Evolutionary conservation across 352 stramenopile genomes (phyloP).

Genomic region (Phytophthora sp.): DNA sequence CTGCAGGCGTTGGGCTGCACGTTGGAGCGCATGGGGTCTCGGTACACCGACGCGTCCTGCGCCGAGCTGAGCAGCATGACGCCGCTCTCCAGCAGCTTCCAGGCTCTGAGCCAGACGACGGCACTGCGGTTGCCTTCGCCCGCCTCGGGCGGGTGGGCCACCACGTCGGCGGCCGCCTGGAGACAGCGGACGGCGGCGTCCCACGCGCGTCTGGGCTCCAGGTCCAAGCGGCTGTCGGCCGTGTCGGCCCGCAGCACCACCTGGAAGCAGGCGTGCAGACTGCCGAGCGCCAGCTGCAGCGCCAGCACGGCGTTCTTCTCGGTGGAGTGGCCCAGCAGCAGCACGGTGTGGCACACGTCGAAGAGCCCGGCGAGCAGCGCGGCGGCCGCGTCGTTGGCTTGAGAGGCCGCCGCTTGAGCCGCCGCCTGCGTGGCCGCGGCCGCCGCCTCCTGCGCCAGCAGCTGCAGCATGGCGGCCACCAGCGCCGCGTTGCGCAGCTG

Average conservation of each 20-base stretch:
- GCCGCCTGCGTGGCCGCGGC: no score
- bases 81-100: conserved; percentile 63
- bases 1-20: conserved; percentile 72
- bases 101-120: conserved; percentile 59
- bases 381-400: conserved; percentile 21
- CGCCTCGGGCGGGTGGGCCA: conserved; percentile 37
- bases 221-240: conserved; percentile 7
- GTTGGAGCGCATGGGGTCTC: conserved; percentile 77
- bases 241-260: conserved; percentile 27
- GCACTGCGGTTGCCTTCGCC: conserved; percentile 57
- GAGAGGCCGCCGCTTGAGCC: background rate
- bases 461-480: conserved; percentile 55
- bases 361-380: conserved; percentile 51
- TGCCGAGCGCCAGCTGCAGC: conserved; percentile 51
- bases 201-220: conserved; percentile 37
- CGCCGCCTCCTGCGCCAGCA: conserved; percentile 43
- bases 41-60: conserved; percentile 64
- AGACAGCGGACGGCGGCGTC: conserved; percentile 43
- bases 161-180: conserved; percentile 50
- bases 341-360: conserved; percentile 56
- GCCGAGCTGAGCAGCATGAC: conserved; percentile 63
- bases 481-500: conserved; percentile 71
- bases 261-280: conserved; percentile 52
- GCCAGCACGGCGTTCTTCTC: conserved; percentile 74
- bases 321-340: conserved; percentile 74